phyloP scores from a whole-genome alignment of 306 rosid species.

The Malus sylvestris region DNA sequence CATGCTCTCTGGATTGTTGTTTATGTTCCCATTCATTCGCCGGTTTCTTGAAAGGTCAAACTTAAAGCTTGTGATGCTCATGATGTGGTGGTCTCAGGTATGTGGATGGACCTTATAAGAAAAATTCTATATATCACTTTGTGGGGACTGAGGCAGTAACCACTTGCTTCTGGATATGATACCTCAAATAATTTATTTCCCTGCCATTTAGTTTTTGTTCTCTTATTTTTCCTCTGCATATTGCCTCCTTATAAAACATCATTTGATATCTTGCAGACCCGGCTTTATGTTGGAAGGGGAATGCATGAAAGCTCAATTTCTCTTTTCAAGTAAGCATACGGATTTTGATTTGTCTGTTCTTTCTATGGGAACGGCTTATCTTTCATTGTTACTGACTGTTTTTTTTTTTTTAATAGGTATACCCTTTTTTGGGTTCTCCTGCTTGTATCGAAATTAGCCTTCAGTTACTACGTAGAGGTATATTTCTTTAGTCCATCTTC shows the following conservation, averaged over 20 bases:
- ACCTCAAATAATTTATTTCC: not conserved
- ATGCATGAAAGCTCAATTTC: conserved; percentile 88
- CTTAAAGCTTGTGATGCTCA: conserved; percentile 40
- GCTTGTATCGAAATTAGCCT: conserved; percentile 66
- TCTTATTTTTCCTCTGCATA: conserved; percentile 1
- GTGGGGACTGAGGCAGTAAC: not conserved
- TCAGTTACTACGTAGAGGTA: conserved; percentile 96
- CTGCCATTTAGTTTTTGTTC: not conserved
- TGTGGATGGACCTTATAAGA: conserved; percentile 14
- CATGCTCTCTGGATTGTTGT: conserved; percentile 67
- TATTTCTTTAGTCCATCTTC: conserved; percentile 21
- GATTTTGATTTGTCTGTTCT: conserved; percentile 22
- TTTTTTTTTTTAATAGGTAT: conserved; percentile 42
- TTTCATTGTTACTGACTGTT: conserved; percentile 23
- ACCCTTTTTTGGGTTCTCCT: conserved; percentile 81
- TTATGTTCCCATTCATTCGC: conserved; percentile 74
- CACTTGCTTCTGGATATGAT: conserved; percentile 16
- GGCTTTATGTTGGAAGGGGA: conserved; percentile 97
- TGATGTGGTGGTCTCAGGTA: conserved; percentile 99
- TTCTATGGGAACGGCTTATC: conserved; percentile 11
- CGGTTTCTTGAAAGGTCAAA: conserved; percentile 72
- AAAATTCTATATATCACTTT: not conserved
- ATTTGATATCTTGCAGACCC: conserved; percentile 51
- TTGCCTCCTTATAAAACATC: not conserved
- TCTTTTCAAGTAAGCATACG: conserved; percentile 57